phyloP scores from a whole-genome alignment of 306 rosid species.

The Arachis hypogaea region DNA sequence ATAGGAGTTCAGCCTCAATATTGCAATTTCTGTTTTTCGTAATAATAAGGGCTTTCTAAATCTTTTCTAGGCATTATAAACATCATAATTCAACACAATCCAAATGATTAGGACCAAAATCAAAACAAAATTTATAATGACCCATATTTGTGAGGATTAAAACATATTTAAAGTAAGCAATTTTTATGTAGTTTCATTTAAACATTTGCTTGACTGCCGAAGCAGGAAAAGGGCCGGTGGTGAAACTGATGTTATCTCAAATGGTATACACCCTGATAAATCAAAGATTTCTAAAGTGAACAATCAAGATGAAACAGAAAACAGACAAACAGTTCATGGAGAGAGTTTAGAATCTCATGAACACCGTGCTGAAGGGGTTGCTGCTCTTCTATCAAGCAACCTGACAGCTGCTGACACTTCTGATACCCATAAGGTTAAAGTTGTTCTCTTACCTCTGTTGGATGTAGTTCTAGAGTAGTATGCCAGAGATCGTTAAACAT shows the following conservation, averaged over 20 bases:
- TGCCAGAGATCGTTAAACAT: slow-evolving; percentile 5
- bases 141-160: no score
- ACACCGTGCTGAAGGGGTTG: slow-evolving; percentile 45
- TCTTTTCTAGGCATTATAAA: no score
- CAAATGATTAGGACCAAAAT: no score
- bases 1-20: no score
- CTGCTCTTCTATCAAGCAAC: slow-evolving; percentile 44
- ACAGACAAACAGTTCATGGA: slow-evolving; percentile 36
- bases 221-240: slow-evolving; percentile 75
- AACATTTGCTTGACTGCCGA: slow-evolving; percentile 34
- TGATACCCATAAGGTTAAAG: slow-evolving; percentile 57
- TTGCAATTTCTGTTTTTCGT: no score
- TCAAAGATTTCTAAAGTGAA: slow-evolving; percentile 50
- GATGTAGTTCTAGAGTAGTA: slow-evolving; percentile 19
- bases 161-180: neutral
- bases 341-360: slow-evolving; percentile 45
- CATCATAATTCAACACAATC: no score
- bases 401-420: slow-evolving; percentile 50
- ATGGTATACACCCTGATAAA: slow-evolving; percentile 57
- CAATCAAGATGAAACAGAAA: slow-evolving; percentile 52
- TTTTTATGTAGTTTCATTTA: slow-evolving; percentile 20
- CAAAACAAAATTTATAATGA: no score
- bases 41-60: no score
- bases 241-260: slow-evolving; percentile 54
- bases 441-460: slow-evolving; percentile 32